Evolutionary conservation across 2,329 filamentous ascomycete species (phyloP), one percentile per base, ranked within the genome.

Genomic region (Exophiala xenobiotica): DNA sequence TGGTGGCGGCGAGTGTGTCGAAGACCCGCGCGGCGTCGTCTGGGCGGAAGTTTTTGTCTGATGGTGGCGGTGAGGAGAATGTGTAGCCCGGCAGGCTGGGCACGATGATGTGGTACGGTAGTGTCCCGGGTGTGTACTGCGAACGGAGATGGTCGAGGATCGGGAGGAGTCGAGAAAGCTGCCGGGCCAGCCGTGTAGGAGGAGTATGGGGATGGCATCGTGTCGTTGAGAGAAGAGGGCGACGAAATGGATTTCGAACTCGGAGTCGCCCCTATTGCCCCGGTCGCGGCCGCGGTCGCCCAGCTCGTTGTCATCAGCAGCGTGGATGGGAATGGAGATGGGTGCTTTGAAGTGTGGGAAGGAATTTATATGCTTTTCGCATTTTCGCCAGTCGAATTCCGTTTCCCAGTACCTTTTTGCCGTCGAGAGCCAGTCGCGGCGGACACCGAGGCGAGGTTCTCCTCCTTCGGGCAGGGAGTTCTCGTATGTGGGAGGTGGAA

Each of bases 51-150:
- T 80, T 66, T 11, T 65, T 65, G 46, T 76, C 67, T 2, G 72
- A 31, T 0, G 79, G 75, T 1, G 77, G 76, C 9, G 24, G 14
- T 1, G 70, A 71, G 0, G 78, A 80, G 52, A 79, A 74, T 0
- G 70, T 69, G 58, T 78, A 83, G 7, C 79, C 81, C 0, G 78
- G 77, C 2, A 83, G 65, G 0, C 74, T 78, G 0, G 80, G 81
- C 0, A 78, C 74, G 27, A 83, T 71, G 35, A 83, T 63, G 57
- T 83, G 79, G 60, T 79, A 83, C 0, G 80, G 80, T 12, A 83
- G 65, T 0, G 66, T 69, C 0, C 74, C 66, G 0, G 77, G 70
- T 0, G 72, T 72, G 61, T 82, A 81, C 19, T 46, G 75, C 2
- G 68, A 59, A 19, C 63, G 64, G 1, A 83, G 62, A 2, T 77